Evolutionary conservation across 1,139 yeast species (phyloP).

Genomic region (Debaryomycetaceae sp.): DNA sequence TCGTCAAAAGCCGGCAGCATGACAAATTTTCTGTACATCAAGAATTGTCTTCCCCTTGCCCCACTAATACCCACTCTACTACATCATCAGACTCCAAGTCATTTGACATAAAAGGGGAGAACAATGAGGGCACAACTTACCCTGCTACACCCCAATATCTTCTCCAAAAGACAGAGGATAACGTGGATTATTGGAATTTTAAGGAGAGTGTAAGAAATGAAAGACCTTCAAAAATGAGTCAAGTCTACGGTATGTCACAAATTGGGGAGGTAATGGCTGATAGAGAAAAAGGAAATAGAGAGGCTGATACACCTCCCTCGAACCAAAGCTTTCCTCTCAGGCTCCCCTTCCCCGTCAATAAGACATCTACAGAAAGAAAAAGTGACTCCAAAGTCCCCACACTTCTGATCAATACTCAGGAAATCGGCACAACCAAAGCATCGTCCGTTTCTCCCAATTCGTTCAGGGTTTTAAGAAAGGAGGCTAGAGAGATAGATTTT

Average conservation of each 20-base stretch:
- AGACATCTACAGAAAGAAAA: conserved; percentile 9
- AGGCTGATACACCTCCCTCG: not conserved
- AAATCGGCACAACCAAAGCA: conserved; percentile 7
- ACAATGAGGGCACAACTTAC: conserved; percentile 38
- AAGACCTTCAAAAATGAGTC: conserved; percentile 13
- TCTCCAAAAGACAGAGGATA: conserved; percentile 36
- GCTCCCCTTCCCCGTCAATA: conserved; percentile 18
- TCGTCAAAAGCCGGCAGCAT: conserved; percentile 29
- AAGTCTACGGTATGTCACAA: not conserved
- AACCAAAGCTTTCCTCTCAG: conserved; percentile 15
- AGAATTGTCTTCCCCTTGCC: conserved; percentile 31
- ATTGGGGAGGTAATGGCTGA: not conserved
- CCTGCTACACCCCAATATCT: conserved; percentile 63
- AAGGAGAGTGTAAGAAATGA: conserved; percentile 39
- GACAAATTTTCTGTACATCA: conserved; percentile 46
- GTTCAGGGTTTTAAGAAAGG: conserved; percentile 67
- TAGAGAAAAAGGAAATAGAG: not conserved
- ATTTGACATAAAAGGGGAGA: conserved; percentile 41
- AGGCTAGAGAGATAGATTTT: conserved; percentile 70
- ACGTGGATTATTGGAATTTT: conserved; percentile 60
- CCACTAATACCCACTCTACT: conserved; percentile 35
- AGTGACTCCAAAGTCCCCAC: conserved; percentile 16
- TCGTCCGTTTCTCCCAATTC: conserved; percentile 25
- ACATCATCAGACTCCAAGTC: conserved; percentile 50
- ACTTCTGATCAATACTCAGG: conserved; percentile 28